A percentile compares a stretch with the other conserved stretches of the same genome.
phyloP scores from a whole-genome alignment of 2,329 filamentous ascomycete species.

The Aspergillus puulaauensis region DNA sequence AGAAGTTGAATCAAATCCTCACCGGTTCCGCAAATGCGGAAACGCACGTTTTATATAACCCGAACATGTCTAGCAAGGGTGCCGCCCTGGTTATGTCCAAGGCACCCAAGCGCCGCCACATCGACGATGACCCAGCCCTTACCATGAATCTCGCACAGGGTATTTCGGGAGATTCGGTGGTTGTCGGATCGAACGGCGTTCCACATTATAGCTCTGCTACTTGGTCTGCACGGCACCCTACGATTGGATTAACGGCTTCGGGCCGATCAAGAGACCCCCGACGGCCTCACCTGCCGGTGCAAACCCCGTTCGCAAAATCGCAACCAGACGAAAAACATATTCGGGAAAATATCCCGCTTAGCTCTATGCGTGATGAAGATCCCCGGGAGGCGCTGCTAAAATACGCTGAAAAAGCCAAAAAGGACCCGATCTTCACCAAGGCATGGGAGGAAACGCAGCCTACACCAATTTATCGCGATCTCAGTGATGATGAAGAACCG shows the following conservation, averaged over 20 bases:
- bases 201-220: conserved; percentile 72
- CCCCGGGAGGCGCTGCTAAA: conserved; percentile 90
- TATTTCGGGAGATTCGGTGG: conserved; percentile 78
- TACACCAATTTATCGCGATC: conserved; percentile 82
- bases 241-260: conserved; percentile 72
- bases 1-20: conserved; percentile 92
- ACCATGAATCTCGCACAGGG: conserved; percentile 82
- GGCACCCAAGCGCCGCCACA: conserved; percentile 89
- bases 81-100: conserved; percentile 88
- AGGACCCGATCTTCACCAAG: conserved; percentile 90
- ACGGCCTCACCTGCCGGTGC: conserved; percentile 77
- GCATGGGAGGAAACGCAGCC: conserved; percentile 93
- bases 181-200: conserved; percentile 68
- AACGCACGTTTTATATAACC: conserved; percentile 87
- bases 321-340: conserved; percentile 90
- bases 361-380: conserved; percentile 93
- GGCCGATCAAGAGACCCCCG: conserved; percentile 77
- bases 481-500: conserved; percentile 80
- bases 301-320: conserved; percentile 86
- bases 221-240: conserved; percentile 62
- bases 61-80: conserved; percentile 74
- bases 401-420: conserved; percentile 90
- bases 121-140: conserved; percentile 86
- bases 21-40: conserved; percentile 90
- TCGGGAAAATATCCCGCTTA: conserved; percentile 81